These are phyloP conservation scores for Aspergillus aculeatinus DNA, from an alignment of 2,329 filamentous ascomycete genomes.

Conservation along the genomic window DNA sequence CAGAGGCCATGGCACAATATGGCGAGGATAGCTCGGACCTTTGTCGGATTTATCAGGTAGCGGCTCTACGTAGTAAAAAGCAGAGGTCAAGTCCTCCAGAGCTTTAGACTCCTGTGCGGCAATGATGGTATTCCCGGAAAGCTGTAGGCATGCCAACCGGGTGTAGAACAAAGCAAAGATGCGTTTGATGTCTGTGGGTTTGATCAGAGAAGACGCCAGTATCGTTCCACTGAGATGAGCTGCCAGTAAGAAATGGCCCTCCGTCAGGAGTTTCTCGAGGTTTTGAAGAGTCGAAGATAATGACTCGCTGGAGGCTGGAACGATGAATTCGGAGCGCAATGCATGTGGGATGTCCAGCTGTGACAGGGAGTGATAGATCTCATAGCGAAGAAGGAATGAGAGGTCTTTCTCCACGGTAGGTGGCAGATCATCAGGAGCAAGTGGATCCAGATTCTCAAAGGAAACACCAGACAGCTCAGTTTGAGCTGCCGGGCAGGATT, in stretches of 20 bases:
- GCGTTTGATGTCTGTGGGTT: conserved; percentile 55
- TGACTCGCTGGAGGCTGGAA: conserved; percentile 62
- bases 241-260: conserved; percentile 77
- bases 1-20: conserved; percentile 83
- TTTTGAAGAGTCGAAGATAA: conserved; percentile 34
- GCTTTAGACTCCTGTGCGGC: conserved; percentile 65
- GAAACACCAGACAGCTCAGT: conserved; percentile 27
- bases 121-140: conserved; percentile 70
- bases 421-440: conserved; percentile 33
- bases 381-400: conserved; percentile 72
- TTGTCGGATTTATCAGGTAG: conserved; percentile 39
- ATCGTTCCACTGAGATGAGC: conserved; percentile 53
- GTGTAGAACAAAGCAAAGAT: conserved; percentile 80
- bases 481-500: conserved; percentile 15
- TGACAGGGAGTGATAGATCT: conserved; percentile 80
- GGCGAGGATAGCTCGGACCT: conserved; percentile 63
- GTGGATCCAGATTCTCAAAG: conserved; percentile 36
- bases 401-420: conserved; percentile 66
- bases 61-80: conserved; percentile 50
- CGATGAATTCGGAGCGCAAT: conserved; percentile 68
- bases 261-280: conserved; percentile 65
- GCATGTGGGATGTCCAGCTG: conserved; percentile 59
- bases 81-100: conserved; percentile 61
- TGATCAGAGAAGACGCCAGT: conserved; percentile 43
- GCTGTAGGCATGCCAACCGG: conserved; percentile 75